Base-by-base conservation (phyloP, 2,329 filamentous ascomycete genomes). In the Colletotrichum sp. region DNA sequence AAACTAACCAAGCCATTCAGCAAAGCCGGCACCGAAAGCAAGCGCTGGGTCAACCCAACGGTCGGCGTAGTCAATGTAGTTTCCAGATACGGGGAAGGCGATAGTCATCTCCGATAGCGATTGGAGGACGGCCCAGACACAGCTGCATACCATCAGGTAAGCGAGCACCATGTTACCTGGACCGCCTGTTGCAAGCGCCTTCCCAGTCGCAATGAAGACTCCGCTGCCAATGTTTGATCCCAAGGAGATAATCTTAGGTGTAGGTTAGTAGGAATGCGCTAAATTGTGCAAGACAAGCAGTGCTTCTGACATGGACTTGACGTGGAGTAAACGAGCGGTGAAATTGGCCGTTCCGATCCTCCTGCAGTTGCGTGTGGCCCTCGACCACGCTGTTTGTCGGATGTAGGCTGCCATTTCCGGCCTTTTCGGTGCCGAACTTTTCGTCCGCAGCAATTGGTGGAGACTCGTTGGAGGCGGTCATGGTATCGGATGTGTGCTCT, bases 11-110 rank as follows among this genome's bases (percentile, higher is more conserved):
- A 67, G 43, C 66, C 66, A 83, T 66, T 83, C 82, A 21, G 82
- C 80, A 78, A 82, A 80, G 5, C 84, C 84, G 55, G 83, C 83
- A 6, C 81, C 83, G 67, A 85, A 85, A 15, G 83, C 83, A 55
- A 86, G 75, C 13, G 84, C 82, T 8, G 83, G 82, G 77, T 85
- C 83, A 52, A 84, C 81, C 77, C 80, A 85, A 26, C 83, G 81
- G 70, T 84, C 82, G 18, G 82, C 83, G 74, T 83, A 84, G 72
- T 84, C 82, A 77, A 85, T 83, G 70, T 82, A 84, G 67, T 83
- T 84, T 9, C 83, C 83, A 32, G 83, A 82, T 3, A 80, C 80
- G 3, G 83, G 83, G 58, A 84, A 84, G 6, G 81, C 80, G 58
- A 85, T 82, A 2, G 83, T 84, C 83, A 85, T 83, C 67, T 85